Evolutionary conservation across 2,329 filamentous ascomycete genomes (phyloP).

Genomic region (Monosporascus ibericus): DNA sequence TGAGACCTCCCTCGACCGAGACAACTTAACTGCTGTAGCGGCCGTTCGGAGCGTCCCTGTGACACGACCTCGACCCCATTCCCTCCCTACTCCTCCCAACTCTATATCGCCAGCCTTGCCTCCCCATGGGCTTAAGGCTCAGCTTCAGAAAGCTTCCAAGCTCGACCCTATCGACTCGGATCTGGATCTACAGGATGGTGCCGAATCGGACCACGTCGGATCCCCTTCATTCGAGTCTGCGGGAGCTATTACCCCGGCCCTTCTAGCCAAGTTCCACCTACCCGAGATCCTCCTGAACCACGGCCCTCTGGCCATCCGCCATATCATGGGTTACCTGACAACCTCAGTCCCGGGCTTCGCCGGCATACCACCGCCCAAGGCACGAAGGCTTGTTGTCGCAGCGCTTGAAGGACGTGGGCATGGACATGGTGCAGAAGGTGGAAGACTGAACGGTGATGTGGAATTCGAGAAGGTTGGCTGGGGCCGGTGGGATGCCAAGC

Average conservation of each 20-base stretch:
- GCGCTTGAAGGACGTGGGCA: slow-evolving; percentile 74
- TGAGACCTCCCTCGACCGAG: slow-evolving; percentile 54
- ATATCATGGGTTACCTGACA: slow-evolving; percentile 91
- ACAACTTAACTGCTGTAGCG: slow-evolving; percentile 69
- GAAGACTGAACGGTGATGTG: slow-evolving; percentile 62
- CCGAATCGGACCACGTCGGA: slow-evolving; percentile 39
- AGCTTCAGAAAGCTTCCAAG: slow-evolving; percentile 48
- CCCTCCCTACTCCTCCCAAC: slow-evolving; percentile 86
- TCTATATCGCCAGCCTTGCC: slow-evolving; percentile 86
- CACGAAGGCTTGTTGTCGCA: slow-evolving; percentile 83
- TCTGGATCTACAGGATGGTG: slow-evolving; percentile 71
- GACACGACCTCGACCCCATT: slow-evolving; percentile 54
- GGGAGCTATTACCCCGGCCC: slow-evolving; percentile 74
- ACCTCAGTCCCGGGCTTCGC: slow-evolving; percentile 91
- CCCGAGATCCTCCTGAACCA: slow-evolving; percentile 85
- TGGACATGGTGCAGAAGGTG: slow-evolving; percentile 48
- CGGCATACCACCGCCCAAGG: slow-evolving; percentile 81
- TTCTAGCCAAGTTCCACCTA: slow-evolving; percentile 85
- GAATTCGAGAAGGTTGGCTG: slow-evolving; percentile 94
- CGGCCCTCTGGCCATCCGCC: slow-evolving; percentile 86
- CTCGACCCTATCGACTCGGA: slow-evolving; percentile 74
- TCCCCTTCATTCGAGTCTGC: slow-evolving; percentile 60
- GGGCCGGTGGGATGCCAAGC: slow-evolving; percentile 89
- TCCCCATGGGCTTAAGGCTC: slow-evolving; percentile 71
- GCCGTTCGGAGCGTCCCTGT: slow-evolving; percentile 54